Base-by-base conservation (phyloP, 2,329 filamentous ascomycete genomes). In the Penicillium sp. region DNA sequence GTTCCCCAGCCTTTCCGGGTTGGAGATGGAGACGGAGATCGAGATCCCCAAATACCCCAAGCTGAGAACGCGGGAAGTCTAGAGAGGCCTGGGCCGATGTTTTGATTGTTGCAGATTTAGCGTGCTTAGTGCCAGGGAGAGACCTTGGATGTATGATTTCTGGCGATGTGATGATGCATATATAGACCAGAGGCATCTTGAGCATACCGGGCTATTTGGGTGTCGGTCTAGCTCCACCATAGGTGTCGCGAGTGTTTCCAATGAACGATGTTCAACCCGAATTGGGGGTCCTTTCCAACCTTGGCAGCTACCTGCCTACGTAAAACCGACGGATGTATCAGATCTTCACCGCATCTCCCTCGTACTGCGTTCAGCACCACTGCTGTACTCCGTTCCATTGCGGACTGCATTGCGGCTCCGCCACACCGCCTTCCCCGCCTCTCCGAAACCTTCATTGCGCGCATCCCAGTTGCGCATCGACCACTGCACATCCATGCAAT, bases 11-110 rank as follows among this genome's bases (percentile, higher is more conserved):
- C 70, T 97, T 43, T 83, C 82, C 40, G 79, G 87, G 7, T 79
- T 96, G 53, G 90, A 96, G 70, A 86, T 91, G n/a, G 86, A 93
- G 68, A 79, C 82, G 45, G 84, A 79, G 52, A 73, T 75, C 34
- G 68, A 69, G 43, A 48, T 65, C 33, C 62, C 60, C 32, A 67
- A 63, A 36, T 48, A 63, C 28, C 51, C 62, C 17, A 58, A 59
- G 43, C 42, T 71, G 37, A 58, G 67, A 41, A 71, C 67, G 8
- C 66, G 64, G 47, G 69, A 72, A 53, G 63, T 72, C 43, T 70
- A 64, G 49, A 36, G 23, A 38, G 5, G 25, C 36, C 25, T 37
- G 33, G 37, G 18, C 26, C 25, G 37, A 33, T 41, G 32, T 36
- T 36, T 47, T 35, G 7, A 19, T 27, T 39, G 33, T 34, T 47